phyloP scores from a whole-genome alignment of 352 stramenopile genomes.

The Phytophthora syringae region DNA sequence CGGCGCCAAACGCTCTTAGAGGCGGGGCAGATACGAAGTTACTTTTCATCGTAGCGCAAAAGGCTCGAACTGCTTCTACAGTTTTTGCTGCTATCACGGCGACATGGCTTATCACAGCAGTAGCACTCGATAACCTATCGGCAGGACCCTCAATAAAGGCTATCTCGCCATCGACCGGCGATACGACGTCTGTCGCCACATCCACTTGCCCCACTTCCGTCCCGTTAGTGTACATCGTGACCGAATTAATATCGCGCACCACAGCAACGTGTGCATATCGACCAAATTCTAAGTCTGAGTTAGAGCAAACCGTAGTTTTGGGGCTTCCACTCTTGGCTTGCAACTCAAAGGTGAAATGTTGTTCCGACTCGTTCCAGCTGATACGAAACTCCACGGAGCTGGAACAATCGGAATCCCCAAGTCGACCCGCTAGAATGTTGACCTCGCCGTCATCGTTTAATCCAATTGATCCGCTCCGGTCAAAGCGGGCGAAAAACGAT shows the following conservation, averaged over 20 bases:
- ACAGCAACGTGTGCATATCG: conserved; percentile 41
- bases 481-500: conserved; percentile 61
- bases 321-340: conserved; percentile 1
- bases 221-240: conserved; percentile 35
- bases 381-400: conserved; percentile 26
- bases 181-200: background rate
- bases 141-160: conserved; percentile 30
- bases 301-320: background rate
- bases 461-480: conserved; percentile 12
- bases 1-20: conserved; percentile 44
- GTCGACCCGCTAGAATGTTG: conserved; percentile 24
- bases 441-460: background rate
- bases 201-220: conserved; percentile 8
- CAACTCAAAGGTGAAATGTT: conserved; percentile 25
- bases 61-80: conserved; percentile 17
- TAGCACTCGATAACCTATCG: conserved; percentile 2
- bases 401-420: conserved; percentile 5
- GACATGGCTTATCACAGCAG: conserved; percentile 52
- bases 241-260: background rate
- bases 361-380: conserved; percentile 21
- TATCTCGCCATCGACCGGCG: background rate
- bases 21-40: conserved; percentile 56
- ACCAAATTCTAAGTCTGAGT: conserved; percentile 18
- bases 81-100: conserved; percentile 39
- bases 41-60: conserved; percentile 50